Evolutionary conservation across 2,329 filamentous ascomycete species (phyloP), one percentile per base, ranked within the genome.

Genomic region (Tympanopsis confertula): DNA sequence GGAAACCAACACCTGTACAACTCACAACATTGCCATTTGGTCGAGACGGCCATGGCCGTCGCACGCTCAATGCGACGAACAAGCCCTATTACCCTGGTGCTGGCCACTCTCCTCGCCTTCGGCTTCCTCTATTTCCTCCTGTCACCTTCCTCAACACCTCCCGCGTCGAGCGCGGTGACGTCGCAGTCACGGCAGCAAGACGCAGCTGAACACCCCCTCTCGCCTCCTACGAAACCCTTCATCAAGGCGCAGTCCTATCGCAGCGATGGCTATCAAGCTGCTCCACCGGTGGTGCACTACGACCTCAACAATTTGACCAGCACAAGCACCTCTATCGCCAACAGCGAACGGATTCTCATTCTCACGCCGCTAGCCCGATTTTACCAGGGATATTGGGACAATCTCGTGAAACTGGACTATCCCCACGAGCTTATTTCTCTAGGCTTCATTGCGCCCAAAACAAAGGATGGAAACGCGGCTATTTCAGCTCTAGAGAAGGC

Each of bases 351-450:
- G 37, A 71, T 98, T 42, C 78, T 98, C 39, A 84, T 98, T 53
- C 73, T 98, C 42, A 95, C 91, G 1, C 91, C 91, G 7, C 79
- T 98, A 62, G 83, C 86, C 20, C 78, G 85, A 44, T 98, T 96
- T 69, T 96, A 95, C 61, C 80, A 84, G 50, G 79, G 74, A 48
- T 98, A 96, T 66, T 98, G 91, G 89, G 82, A 93, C 57, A 98
- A 96, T 51, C 69, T 98, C 19, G 58, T 88, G 47, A 76, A 76
- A 54, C 71, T 98, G 39, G 72, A 63, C 51, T 98, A 96, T 57
- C 91, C 91, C 3, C 91, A 95, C 62, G 84, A 94, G 42, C 75
- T 96, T 45, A 93, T 98, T 53, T 93, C 86, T 1, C 69, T 98
- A 19, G 91, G 86, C 28, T 98, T 96, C 64, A 96, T 98, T 54